Percentiles rank a stretch among this genome's conserved stretches.
Evolutionary conservation across 371 early-diverging fungal genomes (phyloP).

Genomic region (Mucor saturninus): DNA sequence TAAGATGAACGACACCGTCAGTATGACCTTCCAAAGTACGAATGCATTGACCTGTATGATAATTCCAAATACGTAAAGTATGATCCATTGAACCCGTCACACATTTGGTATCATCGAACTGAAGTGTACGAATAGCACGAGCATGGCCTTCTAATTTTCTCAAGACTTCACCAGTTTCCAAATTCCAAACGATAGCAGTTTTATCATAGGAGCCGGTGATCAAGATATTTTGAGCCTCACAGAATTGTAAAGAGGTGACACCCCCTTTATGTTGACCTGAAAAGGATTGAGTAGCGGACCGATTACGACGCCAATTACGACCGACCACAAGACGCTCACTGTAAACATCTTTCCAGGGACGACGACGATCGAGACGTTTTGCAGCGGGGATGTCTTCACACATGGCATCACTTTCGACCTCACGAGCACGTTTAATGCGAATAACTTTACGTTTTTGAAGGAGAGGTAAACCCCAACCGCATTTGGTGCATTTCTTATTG

Average conservation of each 20-base stretch:
- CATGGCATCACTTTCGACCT: background rate
- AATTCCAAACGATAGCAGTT: slow-evolving; percentile 83
- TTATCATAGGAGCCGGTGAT: slow-evolving; percentile 86
- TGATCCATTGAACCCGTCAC: slow-evolving; percentile 93
- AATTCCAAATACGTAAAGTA: slow-evolving; percentile 97
- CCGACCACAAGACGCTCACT: slow-evolving; percentile 81
- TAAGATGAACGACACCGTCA: slow-evolving; percentile 84
- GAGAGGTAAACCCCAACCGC: slow-evolving; percentile 94
- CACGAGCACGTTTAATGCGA: slow-evolving; percentile 23
- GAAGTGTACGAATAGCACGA: slow-evolving; percentile 82
- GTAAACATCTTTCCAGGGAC: slow-evolving; percentile 84
- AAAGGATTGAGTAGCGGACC: slow-evolving; percentile 45
- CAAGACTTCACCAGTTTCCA: slow-evolving; percentile 75
- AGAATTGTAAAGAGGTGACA: slow-evolving; percentile 81
- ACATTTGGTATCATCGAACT: slow-evolving; percentile 82
- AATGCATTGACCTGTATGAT: slow-evolving; percentile 87
- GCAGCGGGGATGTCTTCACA: slow-evolving; percentile 16
- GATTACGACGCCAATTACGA: slow-evolving; percentile 82
- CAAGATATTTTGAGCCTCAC: slow-evolving; percentile 71
- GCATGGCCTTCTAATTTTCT: slow-evolving; percentile 86
- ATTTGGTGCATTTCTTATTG: slow-evolving; percentile 91
- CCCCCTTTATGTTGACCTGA: slow-evolving; percentile 76
- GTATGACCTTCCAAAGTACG: slow-evolving; percentile 85
- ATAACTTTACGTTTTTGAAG: slow-evolving; percentile 54
- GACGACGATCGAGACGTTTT: slow-evolving; percentile 35